A percentile compares a stretch with the other conserved stretches of the same genome.
phyloP scores from a whole-genome alignment of 129 eudicot genomes.

The Logfia minima region DNA sequence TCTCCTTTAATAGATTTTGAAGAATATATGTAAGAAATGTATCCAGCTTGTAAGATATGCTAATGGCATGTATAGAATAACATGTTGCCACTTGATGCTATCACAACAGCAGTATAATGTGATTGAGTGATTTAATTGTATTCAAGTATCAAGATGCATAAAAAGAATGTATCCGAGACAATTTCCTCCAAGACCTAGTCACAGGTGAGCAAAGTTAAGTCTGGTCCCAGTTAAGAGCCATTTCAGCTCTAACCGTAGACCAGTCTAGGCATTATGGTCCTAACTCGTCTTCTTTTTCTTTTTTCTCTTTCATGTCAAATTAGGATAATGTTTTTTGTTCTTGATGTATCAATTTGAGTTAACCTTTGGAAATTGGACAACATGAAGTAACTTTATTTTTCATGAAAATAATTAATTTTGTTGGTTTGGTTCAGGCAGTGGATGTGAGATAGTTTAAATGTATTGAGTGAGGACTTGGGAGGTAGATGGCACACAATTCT shows the following conservation, averaged over 20 bases:
- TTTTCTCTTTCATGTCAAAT: too few relatives aligned
- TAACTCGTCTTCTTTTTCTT: neutral
- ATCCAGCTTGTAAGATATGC: slow-evolving; percentile 3
- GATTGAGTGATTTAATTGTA: neutral
- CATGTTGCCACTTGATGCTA: slow-evolving; percentile 9
- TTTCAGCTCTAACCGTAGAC: neutral
- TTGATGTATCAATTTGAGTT: neutral
- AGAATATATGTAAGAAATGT: neutral
- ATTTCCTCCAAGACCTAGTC: neutral
- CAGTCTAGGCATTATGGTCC: neutral
- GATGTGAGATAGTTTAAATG: neutral
- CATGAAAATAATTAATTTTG: neutral
- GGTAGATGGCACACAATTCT: neutral
- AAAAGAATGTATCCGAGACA: neutral
- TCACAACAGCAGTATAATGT: neutral
- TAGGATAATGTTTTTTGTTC: neutral
- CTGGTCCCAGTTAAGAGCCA: neutral
- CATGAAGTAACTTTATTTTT: neutral
- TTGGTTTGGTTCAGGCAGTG: neutral
- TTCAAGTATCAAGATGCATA: slow-evolving; percentile 11
- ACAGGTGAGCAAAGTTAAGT: neutral
- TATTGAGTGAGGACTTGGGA: neutral
- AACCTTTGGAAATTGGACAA: neutral
- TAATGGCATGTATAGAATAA: slow-evolving; percentile 7
- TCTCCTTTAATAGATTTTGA: slow-evolving; percentile 1